These are phyloP conservation scores for Echria macrotheca DNA, from an alignment of 495 filamentous ascomycete species.

Conservation along the genomic window DNA sequence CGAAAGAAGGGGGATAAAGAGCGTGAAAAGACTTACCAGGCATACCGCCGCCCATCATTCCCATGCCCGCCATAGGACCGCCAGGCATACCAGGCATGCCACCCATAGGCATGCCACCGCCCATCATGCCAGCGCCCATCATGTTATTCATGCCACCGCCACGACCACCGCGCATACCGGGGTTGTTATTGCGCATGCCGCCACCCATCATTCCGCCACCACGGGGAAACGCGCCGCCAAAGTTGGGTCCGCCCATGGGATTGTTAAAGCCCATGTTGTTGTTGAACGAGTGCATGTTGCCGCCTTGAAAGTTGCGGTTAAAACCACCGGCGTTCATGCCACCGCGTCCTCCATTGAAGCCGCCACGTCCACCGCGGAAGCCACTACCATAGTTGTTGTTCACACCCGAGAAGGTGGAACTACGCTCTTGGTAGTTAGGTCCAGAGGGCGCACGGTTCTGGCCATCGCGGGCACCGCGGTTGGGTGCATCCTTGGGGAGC, in stretches of 20 bases:
- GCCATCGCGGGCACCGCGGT: constrained; percentile 62
- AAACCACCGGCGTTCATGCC: constrained; percentile 39
- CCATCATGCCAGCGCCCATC: constrained; percentile 25
- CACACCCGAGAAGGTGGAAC: constrained; percentile 35
- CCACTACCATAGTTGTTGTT: constrained; percentile 16
- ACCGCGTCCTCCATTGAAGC: constrained; percentile 30
- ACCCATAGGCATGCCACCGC: constrained; percentile 22
- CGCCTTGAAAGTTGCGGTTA: constrained; percentile 35
- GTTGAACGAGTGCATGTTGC: constrained; percentile 35
- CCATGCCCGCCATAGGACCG: constrained; percentile 51
- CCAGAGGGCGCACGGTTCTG: constrained; percentile 41
- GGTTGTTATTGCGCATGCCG: constrained; percentile 62
- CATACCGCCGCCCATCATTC: constrained; percentile 61
- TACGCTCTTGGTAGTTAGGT: constrained; percentile 30
- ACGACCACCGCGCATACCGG: constrained; percentile 66
- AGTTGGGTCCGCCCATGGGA: constrained; percentile 60
- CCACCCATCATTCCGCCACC: constrained; percentile 64
- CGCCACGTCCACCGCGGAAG: constrained; percentile 34
- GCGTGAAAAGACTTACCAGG: constrained; percentile 42
- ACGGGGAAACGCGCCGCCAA: constrained; percentile 51
- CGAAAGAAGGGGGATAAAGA: too few relatives aligned
- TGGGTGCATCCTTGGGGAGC: constrained; percentile 82
- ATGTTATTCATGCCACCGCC: constrained; percentile 46
- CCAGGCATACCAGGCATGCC: constrained; percentile 22
- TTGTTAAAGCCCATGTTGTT: constrained; percentile 38